Conservation (phyloP, 169 alveolate species). For the Plasmodium berghei region DNA sequence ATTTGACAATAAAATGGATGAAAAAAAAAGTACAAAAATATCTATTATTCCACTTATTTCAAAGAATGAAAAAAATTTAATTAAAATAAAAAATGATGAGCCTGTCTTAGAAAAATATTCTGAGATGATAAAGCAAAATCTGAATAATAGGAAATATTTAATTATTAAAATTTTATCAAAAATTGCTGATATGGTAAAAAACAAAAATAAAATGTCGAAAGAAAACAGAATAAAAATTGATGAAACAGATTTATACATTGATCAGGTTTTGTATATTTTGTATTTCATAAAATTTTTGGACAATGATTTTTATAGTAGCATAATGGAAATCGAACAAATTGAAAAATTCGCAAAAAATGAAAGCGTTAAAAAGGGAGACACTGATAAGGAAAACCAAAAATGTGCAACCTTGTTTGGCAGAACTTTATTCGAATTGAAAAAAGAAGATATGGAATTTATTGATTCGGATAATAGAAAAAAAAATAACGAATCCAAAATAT, state of each 20-base stretch:
- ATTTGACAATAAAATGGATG: no score
- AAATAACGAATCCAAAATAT: neutral
- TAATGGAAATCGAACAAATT: constrained; percentile 21
- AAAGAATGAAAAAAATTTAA: constrained; percentile 2
- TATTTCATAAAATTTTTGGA: constrained; percentile 26
- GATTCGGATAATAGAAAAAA: neutral
- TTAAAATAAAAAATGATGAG: constrained; percentile 4
- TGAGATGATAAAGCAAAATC: constrained; percentile 9
- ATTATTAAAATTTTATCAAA: constrained; percentile 24
- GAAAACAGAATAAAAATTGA: neutral
- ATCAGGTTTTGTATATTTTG: constrained; percentile 25
- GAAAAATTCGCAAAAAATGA: no score
- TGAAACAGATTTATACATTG: neutral
- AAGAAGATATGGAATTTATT: constrained; percentile 34
- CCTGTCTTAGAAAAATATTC: constrained; percentile 27
- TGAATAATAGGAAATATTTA: constrained; percentile 3
- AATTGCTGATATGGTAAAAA: constrained; percentile 1
- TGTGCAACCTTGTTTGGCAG: neutral
- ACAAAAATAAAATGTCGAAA: neutral
- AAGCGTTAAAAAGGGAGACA: neutral
- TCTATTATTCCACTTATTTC: constrained; percentile 25
- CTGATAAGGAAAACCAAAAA: neutral
- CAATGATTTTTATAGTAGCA: constrained; percentile 14
- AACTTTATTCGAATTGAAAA: constrained; percentile 20
- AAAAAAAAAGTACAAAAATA: neutral